Conservation (phyloP, 257 asterid species). For the Plantago major region DNA sequence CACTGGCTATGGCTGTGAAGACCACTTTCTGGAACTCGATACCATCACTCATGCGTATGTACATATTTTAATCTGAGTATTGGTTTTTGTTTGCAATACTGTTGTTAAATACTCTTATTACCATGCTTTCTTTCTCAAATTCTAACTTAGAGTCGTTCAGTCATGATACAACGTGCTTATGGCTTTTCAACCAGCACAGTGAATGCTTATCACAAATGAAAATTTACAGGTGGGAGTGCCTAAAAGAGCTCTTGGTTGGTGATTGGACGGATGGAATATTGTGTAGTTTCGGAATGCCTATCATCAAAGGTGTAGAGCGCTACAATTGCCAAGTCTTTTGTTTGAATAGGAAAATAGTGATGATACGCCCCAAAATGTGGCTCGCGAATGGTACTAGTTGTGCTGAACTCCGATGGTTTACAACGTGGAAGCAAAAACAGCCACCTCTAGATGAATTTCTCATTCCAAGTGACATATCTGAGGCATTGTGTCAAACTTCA, state of each 20-base stretch:
- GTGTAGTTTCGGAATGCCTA: conserved; percentile 94
- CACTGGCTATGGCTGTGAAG: conserved; percentile 97
- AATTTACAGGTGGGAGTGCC: conserved; percentile 86
- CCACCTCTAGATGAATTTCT: conserved; percentile 61
- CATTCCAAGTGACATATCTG: conserved; percentile 72
- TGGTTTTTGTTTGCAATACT: conserved; percentile 4
- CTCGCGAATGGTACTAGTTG: conserved; percentile 91
- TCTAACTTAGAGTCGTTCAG: too few species aligned
- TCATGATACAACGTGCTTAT: too few species aligned
- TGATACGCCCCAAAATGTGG: conserved; percentile 97
- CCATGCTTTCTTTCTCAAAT: neutral
- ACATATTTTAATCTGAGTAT: neutral
- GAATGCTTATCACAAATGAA: too few species aligned
- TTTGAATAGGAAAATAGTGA: conserved; percentile 68
- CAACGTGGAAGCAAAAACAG: conserved; percentile 83
- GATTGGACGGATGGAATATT: conserved; percentile 87
- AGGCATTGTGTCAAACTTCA: conserved; percentile 51
- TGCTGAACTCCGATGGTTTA: conserved; percentile 91
- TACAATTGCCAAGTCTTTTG: conserved; percentile 88
- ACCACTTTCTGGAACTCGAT: conserved; percentile 90
- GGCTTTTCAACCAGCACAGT: too few species aligned
- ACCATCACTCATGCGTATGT: conserved; percentile 80
- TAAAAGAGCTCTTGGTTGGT: conserved; percentile 64
- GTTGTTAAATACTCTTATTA: too few species aligned
- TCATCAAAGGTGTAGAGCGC: conserved; percentile 79